phyloP scores from a whole-genome alignment of 2,329 filamentous ascomycete species.

The Aureobasidium sp. region DNA sequence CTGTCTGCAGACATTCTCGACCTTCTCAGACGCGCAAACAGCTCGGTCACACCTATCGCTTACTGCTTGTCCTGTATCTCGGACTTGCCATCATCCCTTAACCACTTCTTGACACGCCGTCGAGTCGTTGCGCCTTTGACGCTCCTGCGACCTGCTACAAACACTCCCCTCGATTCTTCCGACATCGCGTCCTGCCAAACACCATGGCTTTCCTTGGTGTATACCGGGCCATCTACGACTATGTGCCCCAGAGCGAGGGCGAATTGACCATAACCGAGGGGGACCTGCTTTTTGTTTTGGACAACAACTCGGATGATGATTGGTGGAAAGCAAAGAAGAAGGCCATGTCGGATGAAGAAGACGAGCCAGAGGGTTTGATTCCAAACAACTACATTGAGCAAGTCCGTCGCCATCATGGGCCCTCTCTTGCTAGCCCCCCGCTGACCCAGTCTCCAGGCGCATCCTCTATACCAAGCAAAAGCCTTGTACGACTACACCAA shows the following conservation, averaged over 20 bases:
- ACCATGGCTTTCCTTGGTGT: conserved; percentile 86
- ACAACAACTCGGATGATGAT: conserved; percentile 64
- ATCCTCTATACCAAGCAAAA: conserved; percentile 61
- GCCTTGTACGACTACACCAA: conserved; percentile 97
- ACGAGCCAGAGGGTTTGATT: conserved; percentile 82
- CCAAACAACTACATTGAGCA: conserved; percentile 94
- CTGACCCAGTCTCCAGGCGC: conserved; percentile 41
- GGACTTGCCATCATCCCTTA: background rate
- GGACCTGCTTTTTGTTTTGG: conserved; percentile 79
- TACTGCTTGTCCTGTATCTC: background rate
- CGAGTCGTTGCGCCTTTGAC: background rate
- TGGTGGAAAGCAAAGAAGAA: conserved; percentile 99
- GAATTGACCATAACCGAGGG: conserved; percentile 80
- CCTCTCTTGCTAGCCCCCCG: background rate
- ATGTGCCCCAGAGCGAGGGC: conserved; percentile 74
- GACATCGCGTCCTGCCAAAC: background rate
- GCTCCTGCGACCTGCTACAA: background rate
- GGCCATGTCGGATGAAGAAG: conserved; percentile 64
- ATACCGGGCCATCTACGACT: conserved; percentile 87
- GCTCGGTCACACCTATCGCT: background rate
- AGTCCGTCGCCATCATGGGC: conserved; percentile 46
- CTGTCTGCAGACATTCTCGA: background rate
- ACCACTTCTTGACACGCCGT: background rate
- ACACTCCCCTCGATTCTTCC: background rate
- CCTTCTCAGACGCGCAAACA: background rate